Evolutionary conservation across 768 basidiomycete genomes (phyloP), one percentile per base, ranked within the genome.

Genomic region (Boletus barrowsii): DNA sequence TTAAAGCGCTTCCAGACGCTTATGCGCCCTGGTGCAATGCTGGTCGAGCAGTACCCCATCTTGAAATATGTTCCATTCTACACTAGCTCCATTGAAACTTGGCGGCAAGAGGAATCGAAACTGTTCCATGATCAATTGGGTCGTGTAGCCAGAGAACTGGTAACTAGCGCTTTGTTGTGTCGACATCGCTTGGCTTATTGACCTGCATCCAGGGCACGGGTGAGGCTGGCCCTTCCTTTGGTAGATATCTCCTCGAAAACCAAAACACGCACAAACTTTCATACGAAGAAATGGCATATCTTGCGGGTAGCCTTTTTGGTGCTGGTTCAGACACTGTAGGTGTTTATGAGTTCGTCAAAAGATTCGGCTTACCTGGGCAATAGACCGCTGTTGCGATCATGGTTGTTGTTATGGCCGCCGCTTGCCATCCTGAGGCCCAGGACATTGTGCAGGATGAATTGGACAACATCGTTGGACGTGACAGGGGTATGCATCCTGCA

Each of bases 291-390:
- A 76, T 79, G 26, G 79, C 84, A 0, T 87, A 86, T 63, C 76
- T 87, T 24, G 80, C 81, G 0, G 85, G 85, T 0, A 76, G 78
- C 37, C 80, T 87, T 68, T 87, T 83, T 55, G 85, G 85, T 24
- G 84, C 84, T 33, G 85, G 85, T 14, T 78, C 81, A 0, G 85
- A 85, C 58, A 86, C 84, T 14, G 75, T 74, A 50, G 37, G 71
- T 63, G n/a, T 36, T 39, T 35, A 22, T n/a, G 22, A 17, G 2
- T 22, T 33, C 8, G 4, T 37, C 2, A 17, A n/a, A 35, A 5
- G 5, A 7, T 10, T 36, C 22, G 5, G 14, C 43, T 60, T 26
- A 57, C 22, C 7, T 33, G 5, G 13, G 20, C 41, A 32, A 45
- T 45, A 76, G 60, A 86, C 82, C 10, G 81, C 83, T 4, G 78